Evolutionary conservation across 2,329 filamentous ascomycete species (phyloP).

Genomic region (Cercospora janseana): DNA sequence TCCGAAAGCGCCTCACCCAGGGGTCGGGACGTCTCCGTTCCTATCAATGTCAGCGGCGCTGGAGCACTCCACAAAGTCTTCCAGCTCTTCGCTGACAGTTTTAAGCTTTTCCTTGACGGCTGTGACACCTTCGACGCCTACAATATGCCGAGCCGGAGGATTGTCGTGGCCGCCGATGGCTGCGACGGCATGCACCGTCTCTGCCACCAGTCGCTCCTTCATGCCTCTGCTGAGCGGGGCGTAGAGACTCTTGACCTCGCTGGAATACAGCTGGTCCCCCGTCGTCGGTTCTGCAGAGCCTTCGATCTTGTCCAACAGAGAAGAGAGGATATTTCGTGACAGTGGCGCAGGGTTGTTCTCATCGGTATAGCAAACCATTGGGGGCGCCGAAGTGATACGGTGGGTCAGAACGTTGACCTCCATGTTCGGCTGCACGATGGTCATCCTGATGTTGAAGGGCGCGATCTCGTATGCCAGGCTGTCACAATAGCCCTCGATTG

Average conservation of each 20-base stretch:
- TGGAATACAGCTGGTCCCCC: constrained; percentile 48
- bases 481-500: constrained; percentile 92
- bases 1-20: constrained; percentile 8
- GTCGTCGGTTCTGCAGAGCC: constrained; percentile 42
- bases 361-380: constrained; percentile 67
- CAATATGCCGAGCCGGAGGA: constrained; percentile 88
- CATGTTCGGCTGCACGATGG: constrained; percentile 91
- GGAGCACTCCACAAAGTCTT: constrained; percentile 92
- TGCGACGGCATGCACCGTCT: constrained; percentile 86
- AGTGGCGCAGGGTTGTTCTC: constrained; percentile 73
- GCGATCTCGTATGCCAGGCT: constrained; percentile 90
- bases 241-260: constrained; percentile 65
- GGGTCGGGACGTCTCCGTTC: constrained; percentile 20
- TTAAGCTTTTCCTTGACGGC: constrained; percentile 95
- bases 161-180: constrained; percentile 96
- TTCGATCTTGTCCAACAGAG: constrained; percentile 69
- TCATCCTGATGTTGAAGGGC: constrained; percentile 95
- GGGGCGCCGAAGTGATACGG: constrained; percentile 78
- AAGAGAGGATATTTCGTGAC: constrained; percentile 77
- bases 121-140: constrained; percentile 81
- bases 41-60: constrained; percentile 70
- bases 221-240: constrained; percentile 67
- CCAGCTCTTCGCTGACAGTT: constrained; percentile 91
- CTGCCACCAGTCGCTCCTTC: constrained; percentile 72
- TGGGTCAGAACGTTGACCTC: constrained; percentile 87